These are phyloP conservation scores for Lupinus albus DNA, from an alignment of 306 rosid genomes.

Conservation along the genomic window DNA sequence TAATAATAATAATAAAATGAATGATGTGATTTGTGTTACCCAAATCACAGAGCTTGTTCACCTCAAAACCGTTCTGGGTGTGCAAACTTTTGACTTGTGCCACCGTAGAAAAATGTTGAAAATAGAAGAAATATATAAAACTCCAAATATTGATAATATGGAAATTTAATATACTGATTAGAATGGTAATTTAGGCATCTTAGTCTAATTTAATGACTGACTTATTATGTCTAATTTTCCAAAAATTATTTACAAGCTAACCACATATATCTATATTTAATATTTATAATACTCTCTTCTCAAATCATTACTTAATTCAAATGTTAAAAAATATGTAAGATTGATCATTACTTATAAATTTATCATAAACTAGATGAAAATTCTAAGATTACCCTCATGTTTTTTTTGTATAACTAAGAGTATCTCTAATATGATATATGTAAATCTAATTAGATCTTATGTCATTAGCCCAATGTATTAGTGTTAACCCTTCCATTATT, in stretches of 20 bases:
- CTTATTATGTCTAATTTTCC: slow-evolving; percentile 13
- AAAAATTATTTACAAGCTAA: neutral
- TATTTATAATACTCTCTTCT: neutral
- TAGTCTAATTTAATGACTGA: neutral
- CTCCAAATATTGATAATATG: neutral
- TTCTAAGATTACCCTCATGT: too few species aligned
- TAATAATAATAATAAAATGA: too few species aligned
- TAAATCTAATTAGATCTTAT: too few species aligned
- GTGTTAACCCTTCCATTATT: too few species aligned
- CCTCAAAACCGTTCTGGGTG: slow-evolving; percentile 36
- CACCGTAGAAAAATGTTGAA: neutral
- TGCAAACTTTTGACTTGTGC: slow-evolving; percentile 35
- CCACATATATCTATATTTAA: neutral
- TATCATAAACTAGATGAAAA: too few species aligned
- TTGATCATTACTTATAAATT: too few species aligned
- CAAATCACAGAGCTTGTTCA: slow-evolving; percentile 24
- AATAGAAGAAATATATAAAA: neutral
- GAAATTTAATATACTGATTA: slow-evolving; percentile 6
- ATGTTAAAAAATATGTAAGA: too few species aligned
- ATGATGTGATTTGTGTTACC: too few species aligned
- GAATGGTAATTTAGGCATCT: neutral
- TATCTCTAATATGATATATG: too few species aligned
- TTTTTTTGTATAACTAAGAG: too few species aligned
- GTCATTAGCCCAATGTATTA: too few species aligned
- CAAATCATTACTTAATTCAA: too few species aligned